phyloP scores from a whole-genome alignment of 176 grass and related monocot species.

The Hyparrhenia diplandra region DNA sequence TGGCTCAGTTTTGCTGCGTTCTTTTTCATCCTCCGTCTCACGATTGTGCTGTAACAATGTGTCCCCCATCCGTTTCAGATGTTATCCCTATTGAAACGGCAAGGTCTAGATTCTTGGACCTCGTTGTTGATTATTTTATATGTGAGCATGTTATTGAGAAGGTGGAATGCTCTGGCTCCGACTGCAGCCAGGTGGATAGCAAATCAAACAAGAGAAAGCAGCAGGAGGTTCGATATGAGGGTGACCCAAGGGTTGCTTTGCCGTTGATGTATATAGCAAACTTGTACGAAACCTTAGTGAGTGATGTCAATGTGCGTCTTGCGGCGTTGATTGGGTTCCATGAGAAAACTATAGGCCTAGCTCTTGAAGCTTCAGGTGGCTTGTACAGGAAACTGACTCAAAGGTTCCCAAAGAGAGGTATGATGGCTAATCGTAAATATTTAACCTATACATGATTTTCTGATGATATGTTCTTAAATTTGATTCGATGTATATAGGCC shows the following conservation, averaged over 20 bases:
- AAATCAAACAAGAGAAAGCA: constrained; percentile 82
- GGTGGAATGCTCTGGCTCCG: constrained; percentile 39
- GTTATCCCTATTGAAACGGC: constrained; percentile 69
- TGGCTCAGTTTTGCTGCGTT: neutral
- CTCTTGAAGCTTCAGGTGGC: constrained; percentile 89
- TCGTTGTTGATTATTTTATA: constrained; percentile 75
- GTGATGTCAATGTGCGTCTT: constrained; percentile 58
- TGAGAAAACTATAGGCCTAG: constrained; percentile 69
- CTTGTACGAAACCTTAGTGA: constrained; percentile 86
- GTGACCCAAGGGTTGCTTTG: constrained; percentile 70
- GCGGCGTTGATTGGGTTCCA: constrained; percentile 52
- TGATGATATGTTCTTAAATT: constrained; percentile 7
- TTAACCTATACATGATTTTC: neutral
- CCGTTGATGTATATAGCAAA: constrained; percentile 93
- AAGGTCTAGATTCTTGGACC: constrained; percentile 65
- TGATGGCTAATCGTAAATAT: neutral
- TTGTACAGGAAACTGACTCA: constrained; percentile 85
- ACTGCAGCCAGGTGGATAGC: constrained; percentile 36
- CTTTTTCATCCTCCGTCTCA: neutral
- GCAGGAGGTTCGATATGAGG: constrained; percentile 56
- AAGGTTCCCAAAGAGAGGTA: constrained; percentile 86
- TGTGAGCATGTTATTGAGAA: constrained; percentile 65
- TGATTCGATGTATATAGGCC: constrained; percentile 39
- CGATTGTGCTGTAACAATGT: neutral
- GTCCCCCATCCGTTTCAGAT: constrained; percentile 38